phyloP scores from a whole-genome alignment of 768 basidiomycete genomes.

The Saitozyma podzolica region DNA sequence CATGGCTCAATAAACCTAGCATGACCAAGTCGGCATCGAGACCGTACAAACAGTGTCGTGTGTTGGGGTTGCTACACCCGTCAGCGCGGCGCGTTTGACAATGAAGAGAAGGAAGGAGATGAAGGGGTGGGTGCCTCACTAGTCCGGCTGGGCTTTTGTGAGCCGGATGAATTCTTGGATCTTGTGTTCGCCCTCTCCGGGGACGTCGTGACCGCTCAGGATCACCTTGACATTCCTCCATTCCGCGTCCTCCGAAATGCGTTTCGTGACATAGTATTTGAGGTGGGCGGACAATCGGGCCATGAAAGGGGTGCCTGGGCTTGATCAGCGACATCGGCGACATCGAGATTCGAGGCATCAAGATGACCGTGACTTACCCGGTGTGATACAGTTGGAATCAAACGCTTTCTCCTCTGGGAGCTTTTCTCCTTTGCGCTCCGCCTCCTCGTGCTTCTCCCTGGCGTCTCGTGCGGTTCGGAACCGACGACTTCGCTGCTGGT shows the following conservation, averaged over 20 bases:
- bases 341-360: neutral
- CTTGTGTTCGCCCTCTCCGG: conserved; percentile 99
- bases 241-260: conserved; percentile 93
- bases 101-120: neutral
- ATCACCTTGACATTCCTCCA: conserved; percentile 92
- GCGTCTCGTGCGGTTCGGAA: conserved; percentile 95
- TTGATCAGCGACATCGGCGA: conserved; percentile 53
- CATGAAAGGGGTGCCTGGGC: conserved; percentile 86
- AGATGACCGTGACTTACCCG: conserved; percentile 63
- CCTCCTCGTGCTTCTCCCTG: conserved; percentile 80
- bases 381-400: conserved; percentile 98
- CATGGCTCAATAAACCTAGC: conserved; percentile 93
- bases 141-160: conserved; percentile 89
- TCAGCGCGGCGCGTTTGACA: conserved; percentile 1
- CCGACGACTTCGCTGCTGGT: conserved; percentile 89
- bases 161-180: conserved; percentile 99
- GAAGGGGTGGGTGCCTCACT: conserved; percentile 51
- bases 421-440: conserved; percentile 82
- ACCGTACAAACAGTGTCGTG: conserved; percentile 96
- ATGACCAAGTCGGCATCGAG: conserved; percentile 98
- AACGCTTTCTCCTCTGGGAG: conserved; percentile 92
- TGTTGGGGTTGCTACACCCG: conserved; percentile 70
- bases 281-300: conserved; percentile 83
- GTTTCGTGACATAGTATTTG: conserved; percentile 95
- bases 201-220: conserved; percentile 94